These are phyloP conservation scores for Endoconidiophora laricicola DNA, from an alignment of 2,329 filamentous ascomycete species.

Conservation along the genomic window DNA sequence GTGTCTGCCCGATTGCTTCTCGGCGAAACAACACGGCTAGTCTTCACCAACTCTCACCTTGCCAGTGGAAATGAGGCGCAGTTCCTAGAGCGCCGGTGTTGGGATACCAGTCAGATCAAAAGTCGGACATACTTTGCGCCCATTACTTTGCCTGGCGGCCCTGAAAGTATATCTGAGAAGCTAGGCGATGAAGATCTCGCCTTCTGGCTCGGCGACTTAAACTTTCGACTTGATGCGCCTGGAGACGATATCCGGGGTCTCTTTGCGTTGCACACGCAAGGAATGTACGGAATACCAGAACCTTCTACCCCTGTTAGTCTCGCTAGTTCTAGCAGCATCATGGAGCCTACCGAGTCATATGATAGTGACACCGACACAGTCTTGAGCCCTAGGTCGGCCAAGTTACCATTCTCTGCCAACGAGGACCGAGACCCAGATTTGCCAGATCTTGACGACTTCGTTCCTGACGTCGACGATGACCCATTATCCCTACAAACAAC, in stretches of 20 bases:
- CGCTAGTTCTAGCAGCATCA: constrained; percentile 18
- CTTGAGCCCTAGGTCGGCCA: constrained; percentile 8
- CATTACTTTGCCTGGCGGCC: constrained; percentile 46
- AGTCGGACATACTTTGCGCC: constrained; percentile 64
- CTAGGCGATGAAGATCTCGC: constrained; percentile 86
- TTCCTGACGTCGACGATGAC: constrained; percentile 53
- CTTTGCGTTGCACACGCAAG: constrained; percentile 64
- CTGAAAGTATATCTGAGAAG: constrained; percentile 46
- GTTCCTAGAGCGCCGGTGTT: constrained; percentile 68
- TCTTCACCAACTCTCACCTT: constrained; percentile 84
- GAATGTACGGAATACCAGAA: constrained; percentile 47
- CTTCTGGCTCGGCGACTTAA: constrained; percentile 94
- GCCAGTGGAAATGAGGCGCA: constrained; percentile 69
- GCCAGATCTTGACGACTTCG: constrained; percentile 49
- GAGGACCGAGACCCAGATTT: constrained; percentile 18
- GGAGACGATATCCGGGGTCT: constrained; percentile 79
- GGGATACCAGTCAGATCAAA: constrained; percentile 71
- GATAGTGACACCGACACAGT: constrained; percentile 14
- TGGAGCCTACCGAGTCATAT: constrained; percentile 12
- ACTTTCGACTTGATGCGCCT: constrained; percentile 78
- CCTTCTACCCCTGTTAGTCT: constrained; percentile 16
- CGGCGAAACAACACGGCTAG: constrained; percentile 74
- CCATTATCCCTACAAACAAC: constrained; percentile 80
- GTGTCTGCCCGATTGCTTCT: constrained; percentile 67
- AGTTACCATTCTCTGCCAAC: constrained; percentile 5